Evolutionary conservation across 2,329 filamentous ascomycete genomes (phyloP), one percentile per base, ranked within the genome.

Genomic region (Claviceps pazoutovae): DNA sequence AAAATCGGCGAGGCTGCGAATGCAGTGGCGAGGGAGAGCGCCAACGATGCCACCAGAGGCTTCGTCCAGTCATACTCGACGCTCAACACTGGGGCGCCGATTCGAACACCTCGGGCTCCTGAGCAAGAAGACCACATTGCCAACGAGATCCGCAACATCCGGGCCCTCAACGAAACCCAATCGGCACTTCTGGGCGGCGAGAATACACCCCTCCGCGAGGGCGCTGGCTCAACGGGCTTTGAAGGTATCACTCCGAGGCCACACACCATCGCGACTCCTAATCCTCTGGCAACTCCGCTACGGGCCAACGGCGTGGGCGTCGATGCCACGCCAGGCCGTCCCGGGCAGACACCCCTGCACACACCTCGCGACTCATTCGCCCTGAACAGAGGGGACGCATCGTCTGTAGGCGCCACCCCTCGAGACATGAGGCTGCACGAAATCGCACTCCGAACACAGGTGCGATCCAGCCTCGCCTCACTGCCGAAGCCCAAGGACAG

Each of bases 81-180:
- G 41, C 79, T 95, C 50, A 85, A 93, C 63, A 83, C 80, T 51
- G 82, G 77, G 54, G 90, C 88, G 13, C 93, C 93, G 0, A 95
- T 98, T 56, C 82, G 93, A 56, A 98, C 93, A 4, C 93, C 93
- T 3, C 83, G 84, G 66, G 93, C 90, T 3, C 86, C 93, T 0
- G 86, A 89, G 47, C 88, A 95, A 64, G 90, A 98, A 64, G 93
- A 98, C 61, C 84, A 88, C 58, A 93, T 98, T 54, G 89, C 91
- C 57, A 98, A 97, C 65, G 93, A 98, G 68, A 91, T 97, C 56
- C 82, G 84, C 53, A 97, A 98, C 64, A 95, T 96, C 47, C 81
- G 86, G 57, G 88, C 93, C 7, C 73, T 96, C 49, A 97, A 89
- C 1, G 86, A 95, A 63, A 97, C 91, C 0, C 87, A 97, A 61